Percentiles rank a stretch among this genome's conserved stretches.
Conservation (phyloP, 805 yeast species). For the Candida alai region DNA sequence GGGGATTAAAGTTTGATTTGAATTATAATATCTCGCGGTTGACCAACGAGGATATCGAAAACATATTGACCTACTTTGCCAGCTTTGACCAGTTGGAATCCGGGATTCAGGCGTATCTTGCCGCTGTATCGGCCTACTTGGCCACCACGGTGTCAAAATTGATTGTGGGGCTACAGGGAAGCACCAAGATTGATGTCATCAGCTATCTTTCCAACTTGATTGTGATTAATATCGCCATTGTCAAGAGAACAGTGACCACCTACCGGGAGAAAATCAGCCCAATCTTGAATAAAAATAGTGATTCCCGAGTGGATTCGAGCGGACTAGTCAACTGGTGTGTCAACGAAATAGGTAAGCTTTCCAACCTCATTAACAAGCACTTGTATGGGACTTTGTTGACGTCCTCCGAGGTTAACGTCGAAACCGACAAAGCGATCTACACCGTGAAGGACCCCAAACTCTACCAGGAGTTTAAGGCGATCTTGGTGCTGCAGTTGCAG, state of each 20-base stretch:
- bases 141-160: slow-evolving; percentile 29
- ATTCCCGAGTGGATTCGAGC: slow-evolving; percentile 43
- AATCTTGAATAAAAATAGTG: slow-evolving; percentile 26
- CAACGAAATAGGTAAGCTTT: slow-evolving; percentile 57
- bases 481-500: slow-evolving; percentile 54
- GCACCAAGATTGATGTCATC: slow-evolving; percentile 40
- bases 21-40: slow-evolving; percentile 30
- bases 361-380: slow-evolving; percentile 59
- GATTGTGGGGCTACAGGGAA: slow-evolving; percentile 38
- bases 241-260: slow-evolving; percentile 53
- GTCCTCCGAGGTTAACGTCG: slow-evolving; percentile 21
- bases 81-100: slow-evolving; percentile 33
- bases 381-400: slow-evolving; percentile 55
- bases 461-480: slow-evolving; percentile 52
- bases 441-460: slow-evolving; percentile 32
- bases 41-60: slow-evolving; percentile 26
- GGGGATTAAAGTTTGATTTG: slow-evolving; percentile 34
- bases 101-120: slow-evolving; percentile 32
- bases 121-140: slow-evolving; percentile 31
- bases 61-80: slow-evolving; percentile 33
- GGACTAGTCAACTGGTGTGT: slow-evolving; percentile 75
- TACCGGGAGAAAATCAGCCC: slow-evolving; percentile 50
- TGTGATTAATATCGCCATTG: slow-evolving; percentile 35
- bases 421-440: slow-evolving; percentile 23
- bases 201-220: slow-evolving; percentile 38